Evolutionary conservation across 1,284 basidiomycete genomes (phyloP), one percentile per base, ranked within the genome.

Genomic region (Volvariella surrecta): DNA sequence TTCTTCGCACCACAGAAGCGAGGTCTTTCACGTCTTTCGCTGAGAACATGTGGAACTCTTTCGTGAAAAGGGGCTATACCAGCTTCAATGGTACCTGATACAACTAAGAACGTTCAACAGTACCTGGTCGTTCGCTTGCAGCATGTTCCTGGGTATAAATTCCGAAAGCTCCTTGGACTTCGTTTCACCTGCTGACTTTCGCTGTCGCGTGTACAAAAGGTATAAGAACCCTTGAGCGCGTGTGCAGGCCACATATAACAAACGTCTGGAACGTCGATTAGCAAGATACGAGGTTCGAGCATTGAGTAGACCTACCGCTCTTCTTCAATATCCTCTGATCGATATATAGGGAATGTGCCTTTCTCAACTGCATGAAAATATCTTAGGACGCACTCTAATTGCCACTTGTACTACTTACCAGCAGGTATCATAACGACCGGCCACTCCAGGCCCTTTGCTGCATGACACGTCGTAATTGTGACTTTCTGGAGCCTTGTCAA

Each of bases 361-460:
- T 78, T 62, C 56, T 92, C 89, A 9, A 84, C 86, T 86, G 37
- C 16, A 18, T 20, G 37, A 37, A 8, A 35, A 35, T 15, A 7
- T 19, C 7, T 35, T 8, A 16, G 34, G 18, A 28, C 6, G 6
- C 11, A 28, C 11, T 6, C 11, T 28, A 28, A 60, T 45, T 55
- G 80, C 81, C 77, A 28, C 6, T 28, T 28, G 11, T 28, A 28
- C 11, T 28, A 28, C 61, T 45, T 55, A 80, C 81, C 77, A 19
- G 79, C 74, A 32, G 83, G 82, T n/a, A 90, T 64, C 50, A 90
- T 80, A 1, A 90, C 85, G 3, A 89, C 85, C 0, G 89, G 89
- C 89, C 90, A 96, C 60, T 96, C 91, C 4, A 95, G 69, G 0
- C 91, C 91, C 61, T 96, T 96, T 0, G 91, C 89, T 8, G 89